Conservation (phyloP, 225 moss, liverwort and hornwort species). For the Sphagnum tenellum region DNA sequence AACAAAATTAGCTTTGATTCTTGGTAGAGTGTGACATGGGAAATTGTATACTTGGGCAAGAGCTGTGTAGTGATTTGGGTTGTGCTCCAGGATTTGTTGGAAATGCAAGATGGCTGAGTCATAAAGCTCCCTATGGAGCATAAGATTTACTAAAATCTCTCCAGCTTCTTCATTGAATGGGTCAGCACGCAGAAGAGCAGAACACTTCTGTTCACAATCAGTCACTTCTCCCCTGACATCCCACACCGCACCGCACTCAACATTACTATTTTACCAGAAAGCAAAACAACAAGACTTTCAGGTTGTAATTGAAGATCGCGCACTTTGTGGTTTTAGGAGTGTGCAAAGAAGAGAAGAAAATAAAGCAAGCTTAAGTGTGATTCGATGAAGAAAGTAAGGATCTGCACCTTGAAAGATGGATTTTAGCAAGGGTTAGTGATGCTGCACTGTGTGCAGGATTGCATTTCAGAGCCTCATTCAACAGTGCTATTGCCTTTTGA, state of each 20-base stretch:
- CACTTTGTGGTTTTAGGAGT: too few relatives aligned
- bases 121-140: slow-evolving; percentile 68
- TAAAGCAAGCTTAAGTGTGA: too few relatives aligned
- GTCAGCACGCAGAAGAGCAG: slow-evolving; percentile 38
- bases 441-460: slow-evolving; percentile 57
- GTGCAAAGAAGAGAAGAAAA: too few relatives aligned
- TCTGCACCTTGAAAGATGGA: slow-evolving; percentile 58
- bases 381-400: too few relatives aligned
- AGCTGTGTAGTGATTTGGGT: slow-evolving; percentile 67
- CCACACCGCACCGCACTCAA: not conserved
- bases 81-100: slow-evolving; percentile 66
- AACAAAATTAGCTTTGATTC: too few relatives aligned
- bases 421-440: slow-evolving; percentile 61
- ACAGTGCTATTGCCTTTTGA: slow-evolving; percentile 58
- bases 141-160: slow-evolving; percentile 59
- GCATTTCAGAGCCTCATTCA: slow-evolving; percentile 80
- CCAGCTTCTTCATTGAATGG: slow-evolving; percentile 69
- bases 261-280: too few relatives aligned
- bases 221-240: slow-evolving; percentile 65
- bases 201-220: slow-evolving; percentile 77
- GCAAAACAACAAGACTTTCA: too few relatives aligned
- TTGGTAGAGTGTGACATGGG: too few relatives aligned
- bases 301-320: too few relatives aligned
- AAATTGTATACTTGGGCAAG: slow-evolving; percentile 48
- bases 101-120: slow-evolving; percentile 79